Evolutionary conservation across 2,329 filamentous ascomycete genomes (phyloP), one percentile per base, ranked within the genome.

Genomic region (Fusarium xylarioides): DNA sequence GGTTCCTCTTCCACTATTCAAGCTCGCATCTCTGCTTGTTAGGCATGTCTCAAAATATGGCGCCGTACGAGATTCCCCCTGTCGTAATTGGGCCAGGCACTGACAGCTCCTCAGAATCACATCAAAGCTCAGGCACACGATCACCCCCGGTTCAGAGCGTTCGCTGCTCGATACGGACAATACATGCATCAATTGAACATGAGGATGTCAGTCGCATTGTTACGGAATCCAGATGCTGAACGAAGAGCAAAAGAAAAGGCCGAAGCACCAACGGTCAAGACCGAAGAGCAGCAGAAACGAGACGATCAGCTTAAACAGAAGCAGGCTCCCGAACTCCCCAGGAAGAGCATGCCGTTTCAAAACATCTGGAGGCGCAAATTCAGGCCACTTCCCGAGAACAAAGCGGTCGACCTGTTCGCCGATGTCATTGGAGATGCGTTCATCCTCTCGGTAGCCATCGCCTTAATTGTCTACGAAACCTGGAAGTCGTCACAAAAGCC

Each of bases 21-120:
- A 92, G 83, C 88, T 92, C 73, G 90, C 87, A 28, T 81, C 90
- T 63, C 85, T 92, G 52, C 90, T 92, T 74, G 84, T 92, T 77
- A 87, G 89, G 74, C 90, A 92, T 78, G 82, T 92, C 59, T 92
- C 90, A 63, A 92, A 92, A 82, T 92, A 92, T 85, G 90, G 90
- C 78, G 90, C 90, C 62, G 90, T 92, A 87, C 75, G 89, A 82
- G 52, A 19, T 26, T n/a, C 32, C 30, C 59, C 28, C 34, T 47
- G 34, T 37, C n/a, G 26, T 30, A 30, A 37, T 28, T 16, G 34
- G 40, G 37, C 43, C 26, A 34, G 23, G 47, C 35, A 40, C 76
- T 79, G 58, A 79, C 59, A 44, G 34, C 14, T 38, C 7, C 14
- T 28, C 70, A 92, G 90, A 92, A 91, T 79, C 89, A 84, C 73